Conservation (phyloP, 2,329 filamentous ascomycete genomes). For the Cercospora brassicicola region DNA sequence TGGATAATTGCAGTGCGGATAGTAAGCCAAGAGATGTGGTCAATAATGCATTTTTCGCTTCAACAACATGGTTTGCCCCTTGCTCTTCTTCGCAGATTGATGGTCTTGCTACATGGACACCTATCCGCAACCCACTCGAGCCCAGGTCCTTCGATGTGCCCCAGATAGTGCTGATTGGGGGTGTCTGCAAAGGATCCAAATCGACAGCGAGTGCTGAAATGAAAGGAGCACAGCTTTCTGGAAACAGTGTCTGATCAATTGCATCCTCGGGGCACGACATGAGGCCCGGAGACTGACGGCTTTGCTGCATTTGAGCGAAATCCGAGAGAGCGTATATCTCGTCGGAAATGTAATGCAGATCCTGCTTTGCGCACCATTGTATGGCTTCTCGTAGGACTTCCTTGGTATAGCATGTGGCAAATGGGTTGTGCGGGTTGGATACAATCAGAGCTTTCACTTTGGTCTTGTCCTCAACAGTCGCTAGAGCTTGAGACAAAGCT, state of each 20-base stretch:
- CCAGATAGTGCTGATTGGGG: neutral
- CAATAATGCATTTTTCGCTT: neutral
- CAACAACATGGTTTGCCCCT: neutral
- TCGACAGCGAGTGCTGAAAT: neutral
- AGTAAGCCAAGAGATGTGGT: neutral
- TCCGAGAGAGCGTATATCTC: neutral
- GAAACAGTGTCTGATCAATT: neutral
- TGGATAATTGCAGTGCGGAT: neutral
- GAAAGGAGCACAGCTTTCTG: neutral
- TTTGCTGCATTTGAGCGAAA: neutral
- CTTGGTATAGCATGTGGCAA: neutral
- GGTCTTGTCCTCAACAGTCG: neutral
- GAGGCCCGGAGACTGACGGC: neutral
- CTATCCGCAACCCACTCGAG: neutral
- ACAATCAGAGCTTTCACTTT: neutral
- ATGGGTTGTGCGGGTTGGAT: neutral
- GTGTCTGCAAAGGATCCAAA: neutral
- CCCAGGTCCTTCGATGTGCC: neutral
- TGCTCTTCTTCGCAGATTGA: neutral
- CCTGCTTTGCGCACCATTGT: neutral
- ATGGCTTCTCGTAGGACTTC: neutral
- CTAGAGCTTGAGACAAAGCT: neutral
- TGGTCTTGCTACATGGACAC: neutral
- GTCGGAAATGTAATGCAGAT: neutral
- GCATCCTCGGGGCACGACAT: neutral